Evolutionary conservation across 2,329 filamentous ascomycete species (phyloP).

Genomic region (Incumbomyces lentus): DNA sequence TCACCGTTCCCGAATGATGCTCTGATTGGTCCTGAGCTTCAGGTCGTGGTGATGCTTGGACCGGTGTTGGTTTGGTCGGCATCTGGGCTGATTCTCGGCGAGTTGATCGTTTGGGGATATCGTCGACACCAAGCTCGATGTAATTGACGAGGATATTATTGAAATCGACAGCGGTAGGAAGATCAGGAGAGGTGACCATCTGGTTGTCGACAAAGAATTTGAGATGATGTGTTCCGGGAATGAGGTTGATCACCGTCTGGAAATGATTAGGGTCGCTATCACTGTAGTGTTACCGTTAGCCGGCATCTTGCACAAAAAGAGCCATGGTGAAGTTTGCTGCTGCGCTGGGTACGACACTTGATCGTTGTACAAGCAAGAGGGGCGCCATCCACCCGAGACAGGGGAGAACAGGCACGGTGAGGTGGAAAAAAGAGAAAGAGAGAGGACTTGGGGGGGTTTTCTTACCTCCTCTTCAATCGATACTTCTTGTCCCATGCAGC

Average conservation of each 20-base stretch:
- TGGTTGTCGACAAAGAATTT: constrained; percentile 92
- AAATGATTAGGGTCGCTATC: constrained; percentile 47
- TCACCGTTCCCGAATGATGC: constrained; percentile 16
- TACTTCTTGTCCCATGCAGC: constrained; percentile 97
- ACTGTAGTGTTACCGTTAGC: constrained; percentile 19
- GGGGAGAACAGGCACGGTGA: neutral
- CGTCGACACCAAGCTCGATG: constrained; percentile 78
- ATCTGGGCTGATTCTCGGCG: constrained; percentile 27
- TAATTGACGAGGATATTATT: constrained; percentile 98
- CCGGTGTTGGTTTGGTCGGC: constrained; percentile 24
- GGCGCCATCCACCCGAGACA: neutral
- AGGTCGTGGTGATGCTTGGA: constrained; percentile 13
- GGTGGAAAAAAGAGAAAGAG: neutral
- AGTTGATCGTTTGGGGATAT: constrained; percentile 35
- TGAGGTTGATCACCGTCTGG: constrained; percentile 68
- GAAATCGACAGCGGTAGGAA: constrained; percentile 94
- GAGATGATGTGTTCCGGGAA: constrained; percentile 89
- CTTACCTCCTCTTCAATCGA: constrained; percentile 68
- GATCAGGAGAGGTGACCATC: constrained; percentile 76
- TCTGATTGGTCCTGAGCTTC: constrained; percentile 17
- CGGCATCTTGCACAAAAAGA: constrained; percentile 23
- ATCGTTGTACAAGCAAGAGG: neutral
- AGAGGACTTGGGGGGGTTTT: constrained; percentile 31
- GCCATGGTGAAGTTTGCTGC: neutral
- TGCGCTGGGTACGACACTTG: neutral